Percentiles rank a stretch among this genome's conserved stretches.
phyloP scores from a whole-genome alignment of 441 rosid species.

The Euphorbia schlechtendalii region DNA sequence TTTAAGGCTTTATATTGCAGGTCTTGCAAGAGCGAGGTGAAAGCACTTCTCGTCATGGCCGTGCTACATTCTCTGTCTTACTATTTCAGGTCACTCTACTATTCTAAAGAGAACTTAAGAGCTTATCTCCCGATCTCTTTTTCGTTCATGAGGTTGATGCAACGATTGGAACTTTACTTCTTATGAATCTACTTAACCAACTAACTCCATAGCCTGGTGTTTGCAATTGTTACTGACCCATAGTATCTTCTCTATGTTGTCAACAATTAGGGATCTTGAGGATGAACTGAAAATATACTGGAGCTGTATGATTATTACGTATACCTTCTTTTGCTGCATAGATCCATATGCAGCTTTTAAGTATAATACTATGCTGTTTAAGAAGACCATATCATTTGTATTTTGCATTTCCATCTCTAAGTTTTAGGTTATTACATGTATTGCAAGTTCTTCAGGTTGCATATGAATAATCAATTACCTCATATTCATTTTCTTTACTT shows the following conservation, averaged over 20 bases:
- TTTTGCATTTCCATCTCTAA: neutral
- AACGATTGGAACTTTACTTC: conserved; percentile 12
- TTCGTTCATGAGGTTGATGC: conserved; percentile 12
- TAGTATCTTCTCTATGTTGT: too few relatives aligned
- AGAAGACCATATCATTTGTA: neutral
- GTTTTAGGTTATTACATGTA: neutral
- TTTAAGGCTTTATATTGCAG: conserved; percentile 37
- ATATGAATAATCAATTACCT: neutral
- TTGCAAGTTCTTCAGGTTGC: neutral
- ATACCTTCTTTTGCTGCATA: neutral
- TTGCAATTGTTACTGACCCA: too few relatives aligned
- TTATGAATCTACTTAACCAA: conserved; percentile 13
- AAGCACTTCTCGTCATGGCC: conserved; percentile 99
- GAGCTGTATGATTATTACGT: conserved; percentile 6
- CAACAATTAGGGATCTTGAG: neutral
- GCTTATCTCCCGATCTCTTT: conserved; percentile 3
- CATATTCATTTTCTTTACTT: neutral
- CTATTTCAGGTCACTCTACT: conserved; percentile 74
- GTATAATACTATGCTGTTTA: neutral
- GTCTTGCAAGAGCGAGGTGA: conserved; percentile 98
- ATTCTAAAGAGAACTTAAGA: conserved; percentile 3
- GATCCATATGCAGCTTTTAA: conserved; percentile 2
- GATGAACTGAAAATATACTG: neutral
- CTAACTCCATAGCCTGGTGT: neutral
- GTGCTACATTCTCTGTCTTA: conserved; percentile 95